Percentiles rank a stretch among this genome's conserved stretches.
Conservation (phyloP, 352 stramenopile species). For the Thalassiosira livingstoniorum region DNA sequence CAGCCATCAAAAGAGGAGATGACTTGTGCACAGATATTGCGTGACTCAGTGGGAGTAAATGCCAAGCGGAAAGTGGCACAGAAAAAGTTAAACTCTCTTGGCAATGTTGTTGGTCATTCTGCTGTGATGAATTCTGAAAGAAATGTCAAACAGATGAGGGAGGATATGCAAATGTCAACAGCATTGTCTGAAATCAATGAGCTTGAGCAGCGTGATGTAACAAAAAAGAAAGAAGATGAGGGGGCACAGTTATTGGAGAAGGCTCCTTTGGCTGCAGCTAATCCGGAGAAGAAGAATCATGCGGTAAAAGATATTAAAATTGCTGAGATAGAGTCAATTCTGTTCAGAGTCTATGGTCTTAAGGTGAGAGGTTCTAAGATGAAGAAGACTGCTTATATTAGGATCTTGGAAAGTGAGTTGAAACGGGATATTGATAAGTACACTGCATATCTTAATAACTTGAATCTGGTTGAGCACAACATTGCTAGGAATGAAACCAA, state of each 20-base stretch:
- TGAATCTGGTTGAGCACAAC: too few relatives aligned
- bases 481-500: too few relatives aligned
- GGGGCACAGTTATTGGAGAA: background rate
- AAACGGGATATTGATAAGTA: background rate
- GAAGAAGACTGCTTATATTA: background rate
- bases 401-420: background rate
- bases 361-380: background rate
- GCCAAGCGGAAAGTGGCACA: constrained; percentile 2
- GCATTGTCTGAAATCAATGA: background rate
- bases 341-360: background rate
- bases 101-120: background rate
- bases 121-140: background rate
- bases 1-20: background rate
- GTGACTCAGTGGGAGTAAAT: background rate
- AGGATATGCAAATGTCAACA: background rate
- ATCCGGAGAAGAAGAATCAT: too few relatives aligned
- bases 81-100: background rate
- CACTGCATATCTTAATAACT: too few relatives aligned
- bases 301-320: too few relatives aligned
- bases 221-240: background rate
- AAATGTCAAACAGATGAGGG: background rate
- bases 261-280: background rate
- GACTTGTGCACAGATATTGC: background rate
- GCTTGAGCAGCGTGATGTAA: background rate
- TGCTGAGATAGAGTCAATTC: background rate